Evolutionary conservation across 164 flowering plant species (phyloP).

Genomic region (Litsea cubeba): DNA sequence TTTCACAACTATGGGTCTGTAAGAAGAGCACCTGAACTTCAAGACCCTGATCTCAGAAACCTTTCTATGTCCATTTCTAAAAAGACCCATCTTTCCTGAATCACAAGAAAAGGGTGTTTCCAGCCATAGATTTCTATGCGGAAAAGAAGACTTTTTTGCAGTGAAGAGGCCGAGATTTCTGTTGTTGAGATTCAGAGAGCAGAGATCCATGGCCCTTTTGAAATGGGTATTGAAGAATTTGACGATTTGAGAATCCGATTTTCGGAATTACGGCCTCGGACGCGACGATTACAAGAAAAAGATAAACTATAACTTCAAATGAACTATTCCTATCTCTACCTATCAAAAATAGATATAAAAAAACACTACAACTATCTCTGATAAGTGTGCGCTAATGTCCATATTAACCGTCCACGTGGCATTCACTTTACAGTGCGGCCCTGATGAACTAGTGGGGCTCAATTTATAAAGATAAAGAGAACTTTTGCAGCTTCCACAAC

Average conservation of each 20-base stretch:
- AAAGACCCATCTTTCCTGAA: conserved; percentile 11
- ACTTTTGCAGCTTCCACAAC: no score
- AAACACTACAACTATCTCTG: no score
- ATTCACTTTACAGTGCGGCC: no score
- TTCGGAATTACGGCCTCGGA: not conserved
- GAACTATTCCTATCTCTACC: no score
- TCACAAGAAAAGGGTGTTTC: conserved; percentile 11
- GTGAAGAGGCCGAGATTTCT: conserved; percentile 6
- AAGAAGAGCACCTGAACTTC: conserved; percentile 4
- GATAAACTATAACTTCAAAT: no score
- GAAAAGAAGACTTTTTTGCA: conserved; percentile 15
- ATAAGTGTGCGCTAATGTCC: no score
- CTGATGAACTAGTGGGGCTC: no score
- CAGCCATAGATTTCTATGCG: conserved; percentile 5
- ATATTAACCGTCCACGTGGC: no score
- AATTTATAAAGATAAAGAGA: no score
- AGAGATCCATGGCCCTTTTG: conserved; percentile 18
- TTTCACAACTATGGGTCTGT: conserved; percentile 15
- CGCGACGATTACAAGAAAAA: not conserved
- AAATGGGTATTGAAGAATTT: conserved; percentile 3
- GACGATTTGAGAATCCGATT: not conserved
- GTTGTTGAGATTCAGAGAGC: conserved; percentile 10
- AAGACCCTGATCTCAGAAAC: conserved; percentile 11
- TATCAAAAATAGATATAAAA: no score
- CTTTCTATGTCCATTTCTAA: conserved; percentile 10